Evolutionary conservation across 768 basidiomycete species (phyloP), one percentile per base, ranked within the genome.

Genomic region (Sporobolomyces phaffii): DNA sequence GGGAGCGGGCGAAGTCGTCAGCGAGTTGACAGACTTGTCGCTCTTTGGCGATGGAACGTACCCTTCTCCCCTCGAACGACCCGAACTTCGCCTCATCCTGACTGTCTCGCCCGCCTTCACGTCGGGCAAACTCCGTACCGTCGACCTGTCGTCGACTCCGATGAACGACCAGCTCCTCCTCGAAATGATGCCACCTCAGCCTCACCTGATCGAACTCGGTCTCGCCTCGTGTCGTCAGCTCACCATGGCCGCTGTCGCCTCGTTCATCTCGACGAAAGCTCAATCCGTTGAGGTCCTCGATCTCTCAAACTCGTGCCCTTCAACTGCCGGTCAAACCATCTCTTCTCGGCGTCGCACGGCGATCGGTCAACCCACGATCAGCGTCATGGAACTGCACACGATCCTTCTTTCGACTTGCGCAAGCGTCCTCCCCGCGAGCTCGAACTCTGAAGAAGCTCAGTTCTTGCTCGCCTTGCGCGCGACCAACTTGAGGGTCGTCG

Each of bases 1-100:
- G 67, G 60, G 69, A 31, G 24, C 65, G 31, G 60, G 69, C 59
- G 60, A 68, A 45, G 68, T 72, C 57, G 47, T 69, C 10, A n/a
- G 33, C 45, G 65, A 72, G 48, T 54, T 93, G 58, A 81, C 79
- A 40, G 90, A 98, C 75, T 82, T 99, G 36, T 89, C 88, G 63
- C 82, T 99, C 7, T 96, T 90, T 73, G 91, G 91, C 31, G 92
- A 96, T 75, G 82, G 81, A 77, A 90, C 91, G 1, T 91, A 88
- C 78, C 80, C 84, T 0, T 88, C 86, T 22, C 85, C 89, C 3
- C 80, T 97, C 36, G 81, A 83, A 10, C 80, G 79, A 58, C 82
- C 83, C 36, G 86, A 96, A 58, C 81, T 98, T 20, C 69, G 75
- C 22, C 81, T 84, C 28, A 84, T 97, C 48, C 77, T 97, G 49